Evolutionary conservation across 805 yeast species (phyloP), one percentile per base, ranked within the genome.

Genomic region (Ascoidea rubescens): DNA sequence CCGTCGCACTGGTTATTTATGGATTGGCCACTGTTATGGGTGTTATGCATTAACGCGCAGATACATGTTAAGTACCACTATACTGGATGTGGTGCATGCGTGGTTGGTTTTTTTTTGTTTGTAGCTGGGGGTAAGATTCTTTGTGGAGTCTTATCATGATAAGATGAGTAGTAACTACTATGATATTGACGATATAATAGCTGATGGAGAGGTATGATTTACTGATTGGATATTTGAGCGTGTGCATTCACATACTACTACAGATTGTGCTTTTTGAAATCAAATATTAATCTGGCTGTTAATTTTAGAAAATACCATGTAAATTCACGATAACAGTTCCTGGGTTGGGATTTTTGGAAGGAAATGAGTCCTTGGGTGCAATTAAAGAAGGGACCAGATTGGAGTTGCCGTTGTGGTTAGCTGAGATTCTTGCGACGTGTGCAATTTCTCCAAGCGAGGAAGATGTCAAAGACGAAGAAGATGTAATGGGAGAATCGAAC

Each of bases 401-500:
- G 3, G 90, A 86, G 53, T 71, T 91, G 30, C 98, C 98, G 0
- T 65, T 89, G 32, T 91, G 98, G 98, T 67, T 91, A 46, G 95
- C 96, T 0, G 82, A 82, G 54, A 76, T 84, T 1, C 67, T 90
- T 37, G 96, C 96, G 0, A 69, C 77, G 17, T 65, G 68, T 59
- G 66, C 57, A 60, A 72, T 55, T 59, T 61, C 12, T 57, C 54
- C 12, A 56, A 60, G 52, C 37, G 61, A 57, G 45, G 59, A 63
- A 56, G 72, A 66, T 31, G 67, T 62, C 10, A 64, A 66, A 0
- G 67, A 60, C 6, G 69, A 65, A 12, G 56, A 57, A 5, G 59
- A 57, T 5, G 59, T 63, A 16, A 62, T 58, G 37, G 67, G 61
- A 17, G 64, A 60, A 16, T 21, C 28, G 28, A 21, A 56, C 62